phyloP scores from a whole-genome alignment of 495 filamentous ascomycete genomes.

The Neurospora sp. region DNA sequence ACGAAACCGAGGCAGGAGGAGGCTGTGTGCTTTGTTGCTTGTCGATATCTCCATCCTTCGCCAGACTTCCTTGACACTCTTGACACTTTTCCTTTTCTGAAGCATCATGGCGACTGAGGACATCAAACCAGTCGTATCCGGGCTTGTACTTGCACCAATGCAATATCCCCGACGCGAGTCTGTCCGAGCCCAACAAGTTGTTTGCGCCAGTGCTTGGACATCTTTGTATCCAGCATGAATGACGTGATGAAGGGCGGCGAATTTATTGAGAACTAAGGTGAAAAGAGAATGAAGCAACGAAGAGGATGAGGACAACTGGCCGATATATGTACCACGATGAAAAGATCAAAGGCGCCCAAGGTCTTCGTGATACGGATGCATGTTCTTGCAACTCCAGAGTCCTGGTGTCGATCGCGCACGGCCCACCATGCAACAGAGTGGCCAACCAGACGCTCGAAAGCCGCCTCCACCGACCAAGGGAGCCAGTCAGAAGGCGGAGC shows the following conservation, averaged over 20 bases:
- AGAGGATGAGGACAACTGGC: background rate
- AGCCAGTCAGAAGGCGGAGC: constrained; percentile 24
- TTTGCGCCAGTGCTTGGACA: background rate
- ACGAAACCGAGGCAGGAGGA: background rate
- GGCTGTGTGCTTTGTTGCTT: background rate
- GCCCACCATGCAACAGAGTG: constrained; percentile 8
- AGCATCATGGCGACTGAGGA: background rate
- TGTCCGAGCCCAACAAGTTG: background rate
- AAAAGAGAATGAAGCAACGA: background rate
- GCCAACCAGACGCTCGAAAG: constrained; percentile 18
- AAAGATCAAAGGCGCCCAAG: background rate
- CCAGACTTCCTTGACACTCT: background rate
- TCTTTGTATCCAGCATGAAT: background rate
- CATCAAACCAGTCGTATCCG: background rate
- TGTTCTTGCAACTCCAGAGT: background rate
- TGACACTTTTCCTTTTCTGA: background rate
- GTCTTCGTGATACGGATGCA: background rate
- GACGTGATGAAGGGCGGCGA: background rate
- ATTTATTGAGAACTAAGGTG: background rate
- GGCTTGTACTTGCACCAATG: background rate
- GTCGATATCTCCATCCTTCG: background rate
- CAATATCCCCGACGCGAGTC: background rate
- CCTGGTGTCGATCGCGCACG: constrained; percentile 17
- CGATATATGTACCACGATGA: background rate
- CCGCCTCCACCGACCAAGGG: constrained; percentile 13